Conservation (phyloP, 2,329 filamentous ascomycete genomes). For the Alternaria dauci region DNA sequence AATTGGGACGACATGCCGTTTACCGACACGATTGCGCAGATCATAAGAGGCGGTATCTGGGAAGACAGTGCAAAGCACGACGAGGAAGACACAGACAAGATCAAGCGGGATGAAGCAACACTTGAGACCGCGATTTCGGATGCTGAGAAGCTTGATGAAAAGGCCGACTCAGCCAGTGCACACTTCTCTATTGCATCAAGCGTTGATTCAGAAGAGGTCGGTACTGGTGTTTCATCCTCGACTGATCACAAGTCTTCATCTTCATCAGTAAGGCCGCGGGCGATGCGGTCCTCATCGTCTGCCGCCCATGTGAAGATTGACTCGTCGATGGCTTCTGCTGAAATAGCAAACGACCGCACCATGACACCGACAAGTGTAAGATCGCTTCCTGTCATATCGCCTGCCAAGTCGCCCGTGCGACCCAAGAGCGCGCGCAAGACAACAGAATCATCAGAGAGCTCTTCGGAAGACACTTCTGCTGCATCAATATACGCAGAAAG, state of each 20-base stretch:
- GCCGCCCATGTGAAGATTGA: slow-evolving; percentile 74
- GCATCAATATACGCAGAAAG: slow-evolving; percentile 37
- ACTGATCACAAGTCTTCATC: slow-evolving; percentile 30
- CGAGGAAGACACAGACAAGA: slow-evolving; percentile 23
- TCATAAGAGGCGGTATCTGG: slow-evolving; percentile 88
- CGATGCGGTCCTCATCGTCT: slow-evolving; percentile 68
- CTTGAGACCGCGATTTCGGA: slow-evolving; percentile 25
- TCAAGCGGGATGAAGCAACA: slow-evolving; percentile 23
- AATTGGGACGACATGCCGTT: slow-evolving; percentile 98
- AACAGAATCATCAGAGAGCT: slow-evolving; percentile 22
- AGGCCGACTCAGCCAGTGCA: slow-evolving; percentile 29
- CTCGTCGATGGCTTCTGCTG: slow-evolving; percentile 68
- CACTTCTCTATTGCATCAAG: slow-evolving; percentile 34
- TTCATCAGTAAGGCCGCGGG: slow-evolving; percentile 56
- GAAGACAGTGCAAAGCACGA: slow-evolving; percentile 43
- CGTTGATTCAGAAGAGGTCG: slow-evolving; percentile 28
- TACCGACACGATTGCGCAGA: slow-evolving; percentile 78
- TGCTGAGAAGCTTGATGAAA: slow-evolving; percentile 32
- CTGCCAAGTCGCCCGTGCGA: slow-evolving; percentile 57
- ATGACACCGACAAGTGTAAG: slow-evolving; percentile 70
- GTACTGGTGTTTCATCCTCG: slow-evolving; percentile 35
- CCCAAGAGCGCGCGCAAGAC: slow-evolving; percentile 36
- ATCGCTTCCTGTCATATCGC: slow-evolving; percentile 65
- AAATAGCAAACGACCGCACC: slow-evolving; percentile 61
- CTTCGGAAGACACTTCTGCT: slow-evolving; percentile 27